Evolutionary conservation across 2,329 filamentous ascomycete species (phyloP), one percentile per base, ranked within the genome.

Genomic region (Claviceps sp.): DNA sequence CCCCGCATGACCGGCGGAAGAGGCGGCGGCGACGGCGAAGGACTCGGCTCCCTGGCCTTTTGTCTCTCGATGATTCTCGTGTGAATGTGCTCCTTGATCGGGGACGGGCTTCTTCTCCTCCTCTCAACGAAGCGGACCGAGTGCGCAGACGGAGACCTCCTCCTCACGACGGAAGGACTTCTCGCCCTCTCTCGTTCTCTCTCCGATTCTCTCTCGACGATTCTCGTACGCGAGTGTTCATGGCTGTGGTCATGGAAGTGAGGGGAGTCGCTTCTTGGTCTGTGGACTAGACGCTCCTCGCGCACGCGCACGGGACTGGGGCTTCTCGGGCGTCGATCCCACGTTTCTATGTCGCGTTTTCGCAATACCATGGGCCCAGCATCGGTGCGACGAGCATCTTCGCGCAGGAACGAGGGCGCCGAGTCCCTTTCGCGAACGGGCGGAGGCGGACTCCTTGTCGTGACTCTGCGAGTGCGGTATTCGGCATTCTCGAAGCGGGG

Each of bases 1-100:
- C 84, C 82, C 43, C 81, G 78, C 60, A 93, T 83, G 45, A 85
- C 75, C 34, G 80, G 81, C 45, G 78, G 78, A n/a, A 77, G 74
- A 8, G 77, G 75, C 13, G 76, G 71, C 8, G 71, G 37, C 70
- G 3, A 38, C 30, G 71, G 70, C 22, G 54, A 30, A 6, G 44
- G 44, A 34, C 13, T 56, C 50, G 56, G 68, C 57, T 73, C 69
- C 43, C 65, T 66, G 54, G 65, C 63, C 49, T 64, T 64, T 56
- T 75, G 70, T 50, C 68, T 68, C 58, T 77, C 70, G 42, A 78
- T 61, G 55, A 81, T 77, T 51, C 73, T 68, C 44, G 71, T 68
- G 50, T 65, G 73, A 47, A 77, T 76, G 38, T 69, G 68, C 51
- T 78, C 74, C 7, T 68, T 65, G 8, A 73, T 69, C 1, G 65